Evolutionary conservation across 176 grass and related monocot species (phyloP).

Genomic region (Carex myosuroides): DNA sequence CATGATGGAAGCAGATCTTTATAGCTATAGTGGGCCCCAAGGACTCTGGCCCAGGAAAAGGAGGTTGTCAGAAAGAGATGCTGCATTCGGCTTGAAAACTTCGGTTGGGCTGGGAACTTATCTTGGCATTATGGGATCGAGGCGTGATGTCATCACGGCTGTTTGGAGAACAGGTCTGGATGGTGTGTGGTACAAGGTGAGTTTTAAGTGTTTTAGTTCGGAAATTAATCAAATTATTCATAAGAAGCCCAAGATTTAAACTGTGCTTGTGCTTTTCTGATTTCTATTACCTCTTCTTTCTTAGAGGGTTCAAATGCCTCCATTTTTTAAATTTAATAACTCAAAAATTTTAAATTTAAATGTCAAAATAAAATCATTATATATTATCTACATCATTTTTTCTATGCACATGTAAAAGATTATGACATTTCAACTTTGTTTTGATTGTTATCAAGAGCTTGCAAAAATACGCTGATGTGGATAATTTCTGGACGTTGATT

Average conservation of each 20-base stretch:
- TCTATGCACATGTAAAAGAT: too few species aligned
- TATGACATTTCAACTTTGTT: too few species aligned
- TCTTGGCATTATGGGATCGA: conserved; percentile 97
- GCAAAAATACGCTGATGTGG: too few species aligned
- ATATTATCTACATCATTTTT: too few species aligned
- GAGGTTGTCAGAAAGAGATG: conserved; percentile 87
- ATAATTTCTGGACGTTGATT: too few species aligned
- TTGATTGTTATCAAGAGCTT: too few species aligned
- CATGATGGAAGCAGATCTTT: conserved; percentile 43
- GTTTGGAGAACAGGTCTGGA: conserved; percentile 92
- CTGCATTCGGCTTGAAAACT: conserved; percentile 97
- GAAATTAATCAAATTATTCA: background rate
- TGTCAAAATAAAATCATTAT: too few species aligned
- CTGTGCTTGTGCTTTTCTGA: background rate
- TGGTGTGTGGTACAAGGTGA: conserved; percentile 94
- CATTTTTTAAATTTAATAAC: too few species aligned
- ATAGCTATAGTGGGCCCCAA: conserved; percentile 43
- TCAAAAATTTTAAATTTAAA: too few species aligned
- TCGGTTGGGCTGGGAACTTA: conserved; percentile 88
- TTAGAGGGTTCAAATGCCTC: too few species aligned
- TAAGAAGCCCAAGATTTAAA: conserved; percentile 6
- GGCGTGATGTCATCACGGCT: conserved; percentile 88
- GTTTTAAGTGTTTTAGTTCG: background rate
- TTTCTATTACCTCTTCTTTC: background rate
- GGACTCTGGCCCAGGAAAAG: conserved; percentile 93